Evolutionary conservation across 75 land plant species (phyloP).

Genomic region (Selaginella moellendorffii): DNA sequence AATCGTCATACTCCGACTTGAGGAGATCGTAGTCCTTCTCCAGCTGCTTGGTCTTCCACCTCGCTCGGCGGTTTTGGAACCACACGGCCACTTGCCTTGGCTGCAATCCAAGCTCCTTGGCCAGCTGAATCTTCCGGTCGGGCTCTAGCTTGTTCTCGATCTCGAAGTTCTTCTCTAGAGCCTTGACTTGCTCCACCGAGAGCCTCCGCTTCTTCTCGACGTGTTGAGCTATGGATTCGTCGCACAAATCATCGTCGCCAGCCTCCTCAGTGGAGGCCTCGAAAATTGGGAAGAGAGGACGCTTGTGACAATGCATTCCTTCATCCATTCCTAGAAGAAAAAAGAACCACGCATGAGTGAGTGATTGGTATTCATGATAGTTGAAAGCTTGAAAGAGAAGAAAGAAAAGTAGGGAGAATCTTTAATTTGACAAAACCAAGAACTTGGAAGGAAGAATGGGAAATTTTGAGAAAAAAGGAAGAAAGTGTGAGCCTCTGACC

Average conservation of each 20-base stretch:
- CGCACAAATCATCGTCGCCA: background rate
- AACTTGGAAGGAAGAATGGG: no score
- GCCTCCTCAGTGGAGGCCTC: no score
- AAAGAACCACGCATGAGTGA: no score
- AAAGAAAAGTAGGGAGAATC: no score
- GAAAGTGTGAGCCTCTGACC: no score
- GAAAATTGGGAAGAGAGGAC: background rate
- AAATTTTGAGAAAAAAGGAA: no score
- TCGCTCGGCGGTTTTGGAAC: background rate
- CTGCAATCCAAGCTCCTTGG: background rate
- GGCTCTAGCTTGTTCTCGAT: background rate
- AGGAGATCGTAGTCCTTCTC: background rate
- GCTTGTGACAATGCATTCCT: background rate
- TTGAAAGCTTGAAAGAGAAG: no score
- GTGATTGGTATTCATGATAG: background rate
- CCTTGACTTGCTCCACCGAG: background rate
- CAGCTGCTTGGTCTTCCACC: background rate
- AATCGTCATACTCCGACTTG: background rate
- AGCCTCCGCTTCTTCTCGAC: background rate
- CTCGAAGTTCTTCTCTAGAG: background rate
- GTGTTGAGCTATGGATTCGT: background rate
- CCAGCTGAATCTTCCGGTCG: background rate
- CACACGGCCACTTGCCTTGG: background rate
- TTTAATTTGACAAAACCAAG: background rate
- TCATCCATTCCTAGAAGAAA: background rate